Evolutionary conservation across 2,329 filamentous ascomycete genomes (phyloP), one percentile per base, ranked within the genome.

Genomic region (Lachnellula subtilissima): DNA sequence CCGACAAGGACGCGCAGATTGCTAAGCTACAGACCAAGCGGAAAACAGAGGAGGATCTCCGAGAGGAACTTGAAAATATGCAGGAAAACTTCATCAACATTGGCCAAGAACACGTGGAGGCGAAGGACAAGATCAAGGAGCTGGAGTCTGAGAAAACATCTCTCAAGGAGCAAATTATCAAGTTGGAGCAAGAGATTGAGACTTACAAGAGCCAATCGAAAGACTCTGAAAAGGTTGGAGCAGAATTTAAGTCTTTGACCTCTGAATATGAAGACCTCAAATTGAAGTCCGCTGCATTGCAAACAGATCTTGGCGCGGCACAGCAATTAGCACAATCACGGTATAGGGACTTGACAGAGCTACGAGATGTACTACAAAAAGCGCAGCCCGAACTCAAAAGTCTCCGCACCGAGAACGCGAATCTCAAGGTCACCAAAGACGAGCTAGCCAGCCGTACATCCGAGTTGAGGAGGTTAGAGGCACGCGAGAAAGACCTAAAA

Each of bases 271-370:
- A 92, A 43, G 84, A 85, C 43, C 77, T 95, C 37, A 91, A 88
- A 71, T 73, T 78, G 19, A 90, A 87, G 70, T 83, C 86, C 0
- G 77, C 83, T 2, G 80, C 82, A 0, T 72, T 97, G 17, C 86
- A 96, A 67, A 89, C 87, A 0, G 93, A 99, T 68, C 79, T 97
- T 3, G 87, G 85, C 2, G 91, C 91, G 2, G 88, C 92, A 0
- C 86, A 97, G 69, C 85, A 95, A 71, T 80, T 97, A 12, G 91
- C 94, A 0, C 87, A 95, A 58, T 87, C 83, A 15, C 82, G 94
- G 32, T 97, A 91, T 76, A 96, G 91, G 71, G 92, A 97, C 57
- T 76, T 97, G 1, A 86, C 86, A 0, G 89, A 96, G 28, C 76
- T 96, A 47, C 82, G 87, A 19, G 88, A 93, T 59, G 78, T 92